Evolutionary conservation across 1,139 yeast genomes (phyloP), one percentile per base, ranked within the genome.

Genomic region (Lodderomyces jiufengensis): DNA sequence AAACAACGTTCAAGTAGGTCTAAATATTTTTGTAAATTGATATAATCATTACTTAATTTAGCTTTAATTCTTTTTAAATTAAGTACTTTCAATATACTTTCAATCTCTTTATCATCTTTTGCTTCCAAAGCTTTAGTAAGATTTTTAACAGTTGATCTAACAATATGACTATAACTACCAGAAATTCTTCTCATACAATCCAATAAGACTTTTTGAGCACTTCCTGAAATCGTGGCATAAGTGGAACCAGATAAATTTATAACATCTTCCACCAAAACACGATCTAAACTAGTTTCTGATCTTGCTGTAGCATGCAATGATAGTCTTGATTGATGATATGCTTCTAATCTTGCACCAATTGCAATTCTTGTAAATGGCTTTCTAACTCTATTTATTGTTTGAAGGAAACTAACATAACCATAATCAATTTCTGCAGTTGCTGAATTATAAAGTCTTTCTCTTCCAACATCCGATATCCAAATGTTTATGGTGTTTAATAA

Each of bases 401-500:
- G 75, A 23, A 62, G 54, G 9, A 57, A 52, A 28, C 59, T 57
- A 37, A 61, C 51, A 47, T 66, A 61, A 14, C 61, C 60, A 51
- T 60, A 63, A 45, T 58, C 61, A 26, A 68, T 54, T 31, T 56
- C 59, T 0, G 72, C 64, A 41, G 67, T 70, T 43, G 80, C 77
- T 9, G 75, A 63, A 36, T 74, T 82, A 34, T 82, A 74, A 1
- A 82, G 64, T 10, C 84, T 66, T 49, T 85, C 95, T 44, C 78
- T 71, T 1, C 95, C 95, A 20, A 84, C 84, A 54, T 88, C 95
- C 12, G 85, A 74, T 45, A 92, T 78, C 88, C 95, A 92, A 9
- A 84, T 78, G 48, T 84, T 80, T 37, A 84, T 57, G 2, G 82
- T 82, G 51, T 79, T 78, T 32, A 88, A 60, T 33, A 83, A 68